Conservation (phyloP, 495 filamentous ascomycete genomes). For the Hyaloscypha bicolor region DNA sequence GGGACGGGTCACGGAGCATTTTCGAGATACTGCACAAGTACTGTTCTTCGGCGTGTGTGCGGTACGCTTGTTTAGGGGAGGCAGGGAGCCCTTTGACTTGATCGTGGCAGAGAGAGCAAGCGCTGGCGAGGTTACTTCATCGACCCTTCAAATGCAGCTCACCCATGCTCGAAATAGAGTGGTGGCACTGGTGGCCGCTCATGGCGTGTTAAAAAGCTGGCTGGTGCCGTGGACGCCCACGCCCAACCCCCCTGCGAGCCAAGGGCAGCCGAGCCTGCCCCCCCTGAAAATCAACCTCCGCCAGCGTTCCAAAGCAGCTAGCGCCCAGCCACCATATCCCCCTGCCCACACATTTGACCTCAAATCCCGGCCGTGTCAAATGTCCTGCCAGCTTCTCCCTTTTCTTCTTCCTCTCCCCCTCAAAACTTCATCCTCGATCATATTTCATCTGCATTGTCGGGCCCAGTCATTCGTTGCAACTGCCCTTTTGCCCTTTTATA, state of each 20-base stretch:
- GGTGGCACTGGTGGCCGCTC: neutral
- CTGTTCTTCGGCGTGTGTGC: no score
- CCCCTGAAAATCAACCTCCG: neutral
- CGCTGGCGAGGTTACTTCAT: neutral
- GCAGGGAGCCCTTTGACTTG: neutral
- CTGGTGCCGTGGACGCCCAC: neutral
- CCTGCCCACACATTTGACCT: neutral
- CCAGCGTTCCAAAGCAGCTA: neutral
- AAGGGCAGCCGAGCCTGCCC: neutral
- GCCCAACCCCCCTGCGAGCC: neutral
- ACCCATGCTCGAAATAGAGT: constrained; percentile 3
- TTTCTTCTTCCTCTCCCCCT: constrained; percentile 26
- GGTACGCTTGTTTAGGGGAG: neutral
- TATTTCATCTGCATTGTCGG: constrained; percentile 11
- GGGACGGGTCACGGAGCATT: neutral
- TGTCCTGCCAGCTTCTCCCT: constrained; percentile 23
- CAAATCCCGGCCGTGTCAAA: neutral
- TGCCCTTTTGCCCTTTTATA: constrained; percentile 30
- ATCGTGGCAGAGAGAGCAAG: no score
- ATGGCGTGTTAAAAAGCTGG: neutral
- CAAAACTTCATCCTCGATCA: constrained; percentile 28
- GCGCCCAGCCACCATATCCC: neutral
- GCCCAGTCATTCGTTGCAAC: constrained; percentile 38
- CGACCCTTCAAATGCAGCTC: neutral
- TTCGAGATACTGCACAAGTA: neutral